Evolutionary conservation across 2,329 filamentous ascomycete genomes (phyloP).

Genomic region (Dryadomyces quercivorus): DNA sequence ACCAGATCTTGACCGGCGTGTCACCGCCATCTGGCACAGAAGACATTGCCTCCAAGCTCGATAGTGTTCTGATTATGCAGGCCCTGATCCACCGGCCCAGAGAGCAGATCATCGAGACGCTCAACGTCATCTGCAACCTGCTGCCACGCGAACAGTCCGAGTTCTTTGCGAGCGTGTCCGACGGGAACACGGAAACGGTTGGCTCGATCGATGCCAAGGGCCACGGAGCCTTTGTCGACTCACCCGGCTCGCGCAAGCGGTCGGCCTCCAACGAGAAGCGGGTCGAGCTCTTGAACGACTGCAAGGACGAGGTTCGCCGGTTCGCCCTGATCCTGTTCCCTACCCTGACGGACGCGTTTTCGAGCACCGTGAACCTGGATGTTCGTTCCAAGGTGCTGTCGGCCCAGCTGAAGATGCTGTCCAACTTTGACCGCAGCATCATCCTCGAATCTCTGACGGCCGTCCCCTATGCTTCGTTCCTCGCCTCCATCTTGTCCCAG

Average conservation of each 20-base stretch:
- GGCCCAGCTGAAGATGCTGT: slow-evolving; percentile 97
- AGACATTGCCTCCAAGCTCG: slow-evolving; percentile 73
- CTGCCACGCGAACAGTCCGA: slow-evolving; percentile 26
- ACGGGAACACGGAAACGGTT: slow-evolving; percentile 20
- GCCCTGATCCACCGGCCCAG: slow-evolving; percentile 88
- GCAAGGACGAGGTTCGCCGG: slow-evolving; percentile 74
- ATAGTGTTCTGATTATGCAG: slow-evolving; percentile 98
- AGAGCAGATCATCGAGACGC: slow-evolving; percentile 91
- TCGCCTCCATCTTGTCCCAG: slow-evolving; percentile 90
- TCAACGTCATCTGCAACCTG: slow-evolving; percentile 94
- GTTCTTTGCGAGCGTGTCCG: slow-evolving; percentile 27
- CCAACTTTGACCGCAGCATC: slow-evolving; percentile 77
- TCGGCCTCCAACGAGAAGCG: slow-evolving; percentile 61
- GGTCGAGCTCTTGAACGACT: slow-evolving; percentile 68
- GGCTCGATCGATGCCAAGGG: background rate
- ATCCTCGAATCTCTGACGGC: slow-evolving; percentile 74
- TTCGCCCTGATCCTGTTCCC: slow-evolving; percentile 91
- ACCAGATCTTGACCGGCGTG: slow-evolving; percentile 92
- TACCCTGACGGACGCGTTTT: slow-evolving; percentile 91
- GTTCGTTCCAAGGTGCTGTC: slow-evolving; percentile 91
- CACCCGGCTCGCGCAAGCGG: slow-evolving; percentile 34
- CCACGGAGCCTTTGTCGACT: slow-evolving; percentile 20
- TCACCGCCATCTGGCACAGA: slow-evolving; percentile 73
- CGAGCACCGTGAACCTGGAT: slow-evolving; percentile 89
- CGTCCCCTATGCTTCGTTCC: slow-evolving; percentile 89